Conservation (phyloP, 176 grass and related monocot species). For the Oryza nivara region DNA sequence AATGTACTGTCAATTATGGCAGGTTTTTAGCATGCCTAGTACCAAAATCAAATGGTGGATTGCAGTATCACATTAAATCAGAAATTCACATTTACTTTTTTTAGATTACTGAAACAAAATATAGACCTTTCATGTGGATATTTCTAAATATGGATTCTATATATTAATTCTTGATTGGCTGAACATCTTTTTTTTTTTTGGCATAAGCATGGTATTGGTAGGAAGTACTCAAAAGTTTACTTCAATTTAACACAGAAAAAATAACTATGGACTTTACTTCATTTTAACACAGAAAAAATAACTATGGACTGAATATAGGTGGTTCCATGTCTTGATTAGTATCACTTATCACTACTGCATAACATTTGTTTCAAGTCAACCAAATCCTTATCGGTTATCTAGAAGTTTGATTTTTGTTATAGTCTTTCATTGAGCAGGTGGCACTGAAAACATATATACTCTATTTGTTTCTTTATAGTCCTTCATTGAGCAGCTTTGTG, state of each 20-base stretch:
- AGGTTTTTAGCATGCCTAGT: too few relatives aligned
- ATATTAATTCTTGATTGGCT: conserved; percentile 28
- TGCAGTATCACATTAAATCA: too few relatives aligned
- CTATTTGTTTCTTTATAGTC: neutral
- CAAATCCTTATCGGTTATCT: neutral
- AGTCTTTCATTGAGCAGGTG: neutral
- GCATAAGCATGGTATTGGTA: neutral
- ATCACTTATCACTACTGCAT: neutral
- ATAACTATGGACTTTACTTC: conserved; percentile 1
- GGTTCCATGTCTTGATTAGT: neutral
- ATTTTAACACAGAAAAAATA: conserved; percentile 15
- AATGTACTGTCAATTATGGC: too few relatives aligned
- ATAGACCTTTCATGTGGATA: too few relatives aligned
- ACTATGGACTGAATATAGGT: conserved; percentile 1
- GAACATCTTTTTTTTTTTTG: neutral
- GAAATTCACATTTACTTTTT: too few relatives aligned
- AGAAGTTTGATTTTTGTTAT: conserved; percentile 6
- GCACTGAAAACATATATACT: neutral
- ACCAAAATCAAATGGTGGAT: too few relatives aligned
- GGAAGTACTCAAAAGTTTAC: conserved; percentile 3
- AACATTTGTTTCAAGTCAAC: neutral
- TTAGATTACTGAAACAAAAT: too few relatives aligned
- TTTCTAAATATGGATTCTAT: conserved; percentile 17
- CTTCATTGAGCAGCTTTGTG: neutral
- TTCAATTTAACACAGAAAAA: conserved; percentile 7